These are phyloP conservation scores for Saccharomycodes ludwigii DNA, from an alignment of 805 yeast genomes.

Conservation along the genomic window DNA sequence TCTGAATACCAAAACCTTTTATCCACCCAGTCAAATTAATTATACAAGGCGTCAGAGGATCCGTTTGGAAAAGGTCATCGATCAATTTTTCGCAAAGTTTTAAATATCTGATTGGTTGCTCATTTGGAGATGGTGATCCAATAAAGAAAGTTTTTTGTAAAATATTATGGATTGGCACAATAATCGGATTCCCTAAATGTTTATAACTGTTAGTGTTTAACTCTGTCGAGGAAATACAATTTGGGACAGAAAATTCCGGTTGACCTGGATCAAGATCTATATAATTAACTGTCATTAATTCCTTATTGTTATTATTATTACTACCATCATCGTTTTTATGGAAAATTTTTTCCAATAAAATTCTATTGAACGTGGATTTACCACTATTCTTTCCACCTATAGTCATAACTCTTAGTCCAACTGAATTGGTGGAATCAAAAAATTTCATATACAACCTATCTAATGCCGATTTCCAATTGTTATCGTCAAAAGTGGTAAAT, in stretches of 20 bases:
- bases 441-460: not conserved
- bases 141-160: constrained; percentile 8
- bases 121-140: constrained; percentile 47
- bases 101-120: constrained; percentile 47
- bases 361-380: constrained; percentile 56
- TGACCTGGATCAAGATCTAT: constrained; percentile 87
- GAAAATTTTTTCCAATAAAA: constrained; percentile 38
- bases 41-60: constrained; percentile 30
- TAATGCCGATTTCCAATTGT: not conserved
- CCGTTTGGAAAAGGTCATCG: constrained; percentile 17
- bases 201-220: constrained; percentile 18
- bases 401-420: constrained; percentile 22
- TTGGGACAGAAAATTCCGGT: constrained; percentile 65
- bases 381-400: constrained; percentile 63
- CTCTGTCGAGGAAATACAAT: constrained; percentile 44
- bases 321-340: constrained; percentile 4
- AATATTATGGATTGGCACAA: constrained; percentile 7
- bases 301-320: constrained; percentile 8
- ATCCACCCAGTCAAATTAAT: constrained; percentile 88
- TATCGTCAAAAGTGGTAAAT: not conserved
- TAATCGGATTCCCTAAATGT: constrained; percentile 22
- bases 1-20: constrained; percentile 69
- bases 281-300: constrained; percentile 19
- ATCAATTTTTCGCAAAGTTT: constrained; percentile 30
- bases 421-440: not conserved